Conservation (phyloP, 176 grass and related monocot genomes). For the Oryza glaberrima region DNA sequence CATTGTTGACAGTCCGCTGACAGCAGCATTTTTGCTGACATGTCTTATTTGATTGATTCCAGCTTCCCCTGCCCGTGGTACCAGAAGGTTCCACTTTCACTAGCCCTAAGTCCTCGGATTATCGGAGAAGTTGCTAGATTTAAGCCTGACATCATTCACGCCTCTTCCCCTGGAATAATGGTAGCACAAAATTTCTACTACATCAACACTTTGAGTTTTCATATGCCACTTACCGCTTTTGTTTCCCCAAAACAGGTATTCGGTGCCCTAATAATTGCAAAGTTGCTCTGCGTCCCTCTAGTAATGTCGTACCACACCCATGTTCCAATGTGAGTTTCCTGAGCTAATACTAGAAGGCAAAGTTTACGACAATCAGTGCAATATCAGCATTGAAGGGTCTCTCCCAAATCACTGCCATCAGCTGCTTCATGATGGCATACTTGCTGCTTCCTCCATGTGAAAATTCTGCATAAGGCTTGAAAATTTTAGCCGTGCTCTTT, state of each 20-base stretch:
- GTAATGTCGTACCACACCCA: slow-evolving; percentile 92
- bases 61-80: slow-evolving; percentile 96
- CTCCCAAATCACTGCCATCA: background rate
- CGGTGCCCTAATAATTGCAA: slow-evolving; percentile 79
- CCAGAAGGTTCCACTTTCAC: slow-evolving; percentile 83
- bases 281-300: slow-evolving; percentile 80
- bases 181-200: slow-evolving; percentile 27
- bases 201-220: background rate
- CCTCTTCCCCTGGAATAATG: slow-evolving; percentile 94
- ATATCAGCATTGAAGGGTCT: background rate
- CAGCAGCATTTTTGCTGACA: background rate
- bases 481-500: background rate
- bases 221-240: background rate
- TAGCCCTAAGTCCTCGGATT: slow-evolving; percentile 93
- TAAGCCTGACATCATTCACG: slow-evolving; percentile 95
- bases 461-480: background rate
- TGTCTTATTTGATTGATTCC: background rate
- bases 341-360: background rate
- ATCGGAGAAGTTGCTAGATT: slow-evolving; percentile 86
- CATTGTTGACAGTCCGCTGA: too few species aligned
- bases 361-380: background rate
- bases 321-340: slow-evolving; percentile 75
- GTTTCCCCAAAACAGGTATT: slow-evolving; percentile 64
- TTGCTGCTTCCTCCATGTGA: background rate
- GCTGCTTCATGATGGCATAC: background rate